Evolutionary conservation across 139 green algal genomes (phyloP), one percentile per base, ranked within the genome.

Genomic region (Haematococcus sp.): DNA sequence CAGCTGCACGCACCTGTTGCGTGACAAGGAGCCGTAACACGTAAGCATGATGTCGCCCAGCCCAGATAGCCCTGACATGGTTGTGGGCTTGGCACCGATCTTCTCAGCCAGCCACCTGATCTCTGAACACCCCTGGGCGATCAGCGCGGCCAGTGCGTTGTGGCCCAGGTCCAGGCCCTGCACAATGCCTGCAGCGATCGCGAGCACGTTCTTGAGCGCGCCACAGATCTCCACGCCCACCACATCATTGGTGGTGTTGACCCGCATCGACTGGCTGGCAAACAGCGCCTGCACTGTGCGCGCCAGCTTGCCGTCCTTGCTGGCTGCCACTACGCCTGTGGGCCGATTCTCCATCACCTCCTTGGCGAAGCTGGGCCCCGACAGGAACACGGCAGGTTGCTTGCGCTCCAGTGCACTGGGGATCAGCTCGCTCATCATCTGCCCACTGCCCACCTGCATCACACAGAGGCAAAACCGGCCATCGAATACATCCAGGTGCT

Each of bases 1-100:
- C n/a, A n/a, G n/a, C n/a, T n/a, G n/a, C 22, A 28, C 54, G 22
- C 54, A 61, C 72, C 94, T 87, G 84, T 99, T 99, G 68, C 96
- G 89, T 0, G 86, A 95, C 16, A 99, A 86, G 75, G 79, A 88
- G 25, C 96, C 96, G 70, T 98, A 99, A 86, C 95, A 99, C 9
- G 96, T 99, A 56, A 99, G 90, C 94, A 98, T 99, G 82, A 99
- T 98, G 84, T 99, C 96, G 0, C 95, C 96, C 63, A 98, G 83
- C 0, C 96, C 96, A 25, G 90, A 94, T 40, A 98, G 68, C 0
- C 96, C 96, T 17, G 82, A 84, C 33, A 99, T 84, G 4, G 96
- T 99, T 20, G 87, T 89, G 2, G 93, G 74, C 74, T 94, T 94
- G 51, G 91, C 96, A 9, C 96, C 95, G 88, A 98, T 94, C 77